A percentile compares a stretch with the other conserved stretches of the same genome.
phyloP scores from a whole-genome alignment of 805 yeast genomes.

The Nakazawaea molendinolei region DNA sequence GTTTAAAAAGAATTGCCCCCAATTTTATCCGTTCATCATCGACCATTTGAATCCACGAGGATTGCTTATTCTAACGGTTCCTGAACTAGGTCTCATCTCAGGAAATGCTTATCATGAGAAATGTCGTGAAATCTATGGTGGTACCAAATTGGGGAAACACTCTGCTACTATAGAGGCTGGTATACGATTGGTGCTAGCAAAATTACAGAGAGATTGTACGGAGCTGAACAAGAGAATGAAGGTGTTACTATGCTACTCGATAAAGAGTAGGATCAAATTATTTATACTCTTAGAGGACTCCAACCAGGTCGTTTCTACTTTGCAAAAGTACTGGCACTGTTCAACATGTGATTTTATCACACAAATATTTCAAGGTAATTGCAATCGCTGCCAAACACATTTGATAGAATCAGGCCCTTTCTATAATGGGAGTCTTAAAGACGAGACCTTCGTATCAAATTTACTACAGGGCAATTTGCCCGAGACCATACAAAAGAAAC shows the following conservation, averaged over 20 bases:
- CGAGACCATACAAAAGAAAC: background rate
- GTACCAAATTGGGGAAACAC: slow-evolving; percentile 55
- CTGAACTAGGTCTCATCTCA: slow-evolving; percentile 94
- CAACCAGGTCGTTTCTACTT: background rate
- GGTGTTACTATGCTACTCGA: slow-evolving; percentile 49
- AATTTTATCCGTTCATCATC: slow-evolving; percentile 39
- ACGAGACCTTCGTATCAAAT: background rate
- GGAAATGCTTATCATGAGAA: slow-evolving; percentile 96
- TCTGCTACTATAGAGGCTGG: slow-evolving; percentile 94
- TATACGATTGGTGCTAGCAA: slow-evolving; percentile 68
- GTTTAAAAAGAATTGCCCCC: slow-evolving; percentile 4
- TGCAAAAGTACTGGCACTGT: background rate
- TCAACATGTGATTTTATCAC: slow-evolving; percentile 6
- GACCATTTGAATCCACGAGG: slow-evolving; percentile 79
- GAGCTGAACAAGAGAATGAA: slow-evolving; percentile 65
- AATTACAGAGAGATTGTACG: slow-evolving; percentile 78
- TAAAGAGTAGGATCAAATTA: background rate
- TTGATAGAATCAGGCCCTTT: slow-evolving; percentile 1
- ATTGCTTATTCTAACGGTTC: slow-evolving; percentile 81
- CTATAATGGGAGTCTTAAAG: background rate
- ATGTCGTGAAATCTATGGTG: slow-evolving; percentile 88
- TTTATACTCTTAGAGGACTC: background rate
- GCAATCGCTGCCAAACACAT: background rate
- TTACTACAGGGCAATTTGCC: background rate
- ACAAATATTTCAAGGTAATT: background rate